Percentiles rank a stretch among this genome's conserved stretches.
Evolutionary conservation across 139 green algal genomes (phyloP).

Genomic region (Closterium sp.): DNA sequence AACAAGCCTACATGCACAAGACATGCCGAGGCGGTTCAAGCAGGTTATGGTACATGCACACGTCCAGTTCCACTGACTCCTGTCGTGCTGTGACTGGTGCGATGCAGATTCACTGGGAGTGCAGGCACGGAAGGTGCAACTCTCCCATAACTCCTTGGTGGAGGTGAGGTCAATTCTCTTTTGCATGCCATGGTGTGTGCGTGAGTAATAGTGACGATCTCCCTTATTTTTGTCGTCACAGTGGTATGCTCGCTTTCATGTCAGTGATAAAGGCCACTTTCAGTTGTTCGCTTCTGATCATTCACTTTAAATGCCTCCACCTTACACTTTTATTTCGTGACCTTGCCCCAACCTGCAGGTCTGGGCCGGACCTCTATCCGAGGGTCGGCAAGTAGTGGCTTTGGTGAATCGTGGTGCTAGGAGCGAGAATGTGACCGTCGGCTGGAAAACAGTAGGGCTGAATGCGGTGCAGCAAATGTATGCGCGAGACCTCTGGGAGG

Average conservation of each 20-base stretch:
- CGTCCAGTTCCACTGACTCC: not conserved
- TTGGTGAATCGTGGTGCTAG: not conserved
- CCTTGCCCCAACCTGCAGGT: not conserved
- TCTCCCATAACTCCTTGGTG: not conserved
- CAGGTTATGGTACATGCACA: too few species aligned
- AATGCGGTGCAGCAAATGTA: not conserved
- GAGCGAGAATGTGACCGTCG: conserved; percentile 1
- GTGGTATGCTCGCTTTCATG: too few species aligned
- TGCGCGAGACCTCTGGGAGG: not conserved
- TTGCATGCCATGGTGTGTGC: too few species aligned
- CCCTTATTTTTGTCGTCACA: too few species aligned
- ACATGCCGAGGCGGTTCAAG: too few species aligned
- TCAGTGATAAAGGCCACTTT: too few species aligned
- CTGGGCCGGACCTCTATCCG: conserved; percentile 14
- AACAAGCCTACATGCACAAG: too few species aligned
- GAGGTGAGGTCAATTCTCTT: not conserved
- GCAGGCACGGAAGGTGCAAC: not conserved
- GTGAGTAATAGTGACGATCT: too few species aligned
- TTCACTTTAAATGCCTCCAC: too few species aligned
- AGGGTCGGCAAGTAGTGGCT: conserved; percentile 3
- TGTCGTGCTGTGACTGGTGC: not conserved
- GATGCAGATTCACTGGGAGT: not conserved
- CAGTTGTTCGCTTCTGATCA: too few species aligned
- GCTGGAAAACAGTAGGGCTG: not conserved
- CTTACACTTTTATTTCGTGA: too few species aligned